A percentile compares a stretch with the other conserved stretches of the same genome.
These are phyloP conservation scores for Rosa multiflora DNA, from an alignment of 306 rosid genomes.

Conservation along the genomic window DNA sequence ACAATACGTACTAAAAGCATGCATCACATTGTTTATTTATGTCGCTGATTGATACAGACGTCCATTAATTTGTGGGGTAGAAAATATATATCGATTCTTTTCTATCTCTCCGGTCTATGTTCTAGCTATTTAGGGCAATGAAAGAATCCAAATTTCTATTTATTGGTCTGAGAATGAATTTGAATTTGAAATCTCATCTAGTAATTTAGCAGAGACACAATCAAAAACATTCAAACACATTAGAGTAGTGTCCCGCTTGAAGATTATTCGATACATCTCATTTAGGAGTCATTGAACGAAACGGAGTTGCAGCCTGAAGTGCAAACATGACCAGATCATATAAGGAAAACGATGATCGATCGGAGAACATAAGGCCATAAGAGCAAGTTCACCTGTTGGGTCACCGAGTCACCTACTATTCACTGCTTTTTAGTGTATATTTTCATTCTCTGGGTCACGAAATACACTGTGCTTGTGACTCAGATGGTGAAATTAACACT, in stretches of 20 bases:
- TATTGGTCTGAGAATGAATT: not conserved
- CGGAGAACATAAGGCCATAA: too few relatives aligned
- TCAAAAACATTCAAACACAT: not conserved
- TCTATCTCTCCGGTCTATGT: not conserved
- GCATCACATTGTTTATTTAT: not conserved
- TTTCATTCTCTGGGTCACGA: too few relatives aligned
- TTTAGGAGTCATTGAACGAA: not conserved
- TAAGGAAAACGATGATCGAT: not conserved
- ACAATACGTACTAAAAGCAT: not conserved
- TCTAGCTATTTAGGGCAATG: not conserved
- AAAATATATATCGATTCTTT: not conserved
- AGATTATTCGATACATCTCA: not conserved
- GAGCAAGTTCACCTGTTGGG: too few relatives aligned
- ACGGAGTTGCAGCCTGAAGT: not conserved
- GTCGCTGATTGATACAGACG: not conserved
- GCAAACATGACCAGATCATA: not conserved
- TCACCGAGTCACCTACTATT: too few relatives aligned
- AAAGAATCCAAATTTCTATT: not conserved
- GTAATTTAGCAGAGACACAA: not conserved
- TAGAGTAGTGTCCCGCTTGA: not conserved
- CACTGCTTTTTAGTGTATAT: too few relatives aligned
- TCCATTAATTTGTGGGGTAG: not conserved
- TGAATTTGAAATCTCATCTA: not conserved
- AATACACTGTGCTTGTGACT: too few relatives aligned
- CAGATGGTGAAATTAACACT: too few relatives aligned